Evolutionary conservation across 768 basidiomycete species (phyloP).

Genomic region (Calocera viscosa): DNA sequence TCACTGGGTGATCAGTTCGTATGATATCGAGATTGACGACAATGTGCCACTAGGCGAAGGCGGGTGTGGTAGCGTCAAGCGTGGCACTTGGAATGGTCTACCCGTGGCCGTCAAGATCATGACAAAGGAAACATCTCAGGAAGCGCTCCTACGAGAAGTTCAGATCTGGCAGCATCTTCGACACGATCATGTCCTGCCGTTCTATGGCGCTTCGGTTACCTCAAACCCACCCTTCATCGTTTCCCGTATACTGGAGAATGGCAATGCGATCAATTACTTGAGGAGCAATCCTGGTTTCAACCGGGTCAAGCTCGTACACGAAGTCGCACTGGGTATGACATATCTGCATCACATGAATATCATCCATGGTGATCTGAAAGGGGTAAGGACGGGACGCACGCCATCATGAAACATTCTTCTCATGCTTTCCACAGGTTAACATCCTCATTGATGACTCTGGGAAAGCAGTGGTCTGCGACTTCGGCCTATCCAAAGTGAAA

Average conservation of each 20-base stretch:
- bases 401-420: not conserved
- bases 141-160: not conserved
- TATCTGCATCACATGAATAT: constrained; percentile 6
- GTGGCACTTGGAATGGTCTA: not conserved
- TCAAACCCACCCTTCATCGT: not conserved
- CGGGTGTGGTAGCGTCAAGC: not conserved
- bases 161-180: constrained; percentile 2
- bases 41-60: not conserved
- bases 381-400: not conserved
- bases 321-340: not conserved
- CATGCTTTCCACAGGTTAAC: not conserved
- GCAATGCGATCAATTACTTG: not conserved
- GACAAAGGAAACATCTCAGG: constrained; percentile 1
- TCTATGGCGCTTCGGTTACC: not conserved
- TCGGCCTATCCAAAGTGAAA: not conserved
- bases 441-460: constrained; percentile 1
- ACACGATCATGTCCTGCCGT: not conserved
- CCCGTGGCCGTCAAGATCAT: not conserved
- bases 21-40: constrained; percentile 1
- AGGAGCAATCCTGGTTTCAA: not conserved
- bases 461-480: not conserved
- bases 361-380: constrained; percentile 6
- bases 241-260: not conserved
- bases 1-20: constrained; percentile 3
- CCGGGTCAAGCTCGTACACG: not conserved